phyloP scores from a whole-genome alignment of 2,329 filamentous ascomycete species.

The Rhinocladiella similis region DNA sequence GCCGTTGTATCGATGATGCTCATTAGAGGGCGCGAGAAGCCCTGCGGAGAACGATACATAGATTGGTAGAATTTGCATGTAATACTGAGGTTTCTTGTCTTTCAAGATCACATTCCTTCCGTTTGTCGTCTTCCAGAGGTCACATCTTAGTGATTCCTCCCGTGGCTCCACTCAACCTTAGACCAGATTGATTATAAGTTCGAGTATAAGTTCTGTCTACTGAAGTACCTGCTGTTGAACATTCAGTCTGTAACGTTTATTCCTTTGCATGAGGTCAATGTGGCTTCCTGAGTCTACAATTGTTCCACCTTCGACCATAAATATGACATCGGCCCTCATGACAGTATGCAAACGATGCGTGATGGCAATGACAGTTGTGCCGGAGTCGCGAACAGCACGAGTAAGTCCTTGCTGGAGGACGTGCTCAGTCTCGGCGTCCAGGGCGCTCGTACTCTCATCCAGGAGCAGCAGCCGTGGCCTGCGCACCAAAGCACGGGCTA shows the following conservation, averaged over 20 bases:
- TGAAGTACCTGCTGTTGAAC: slow-evolving; percentile 9
- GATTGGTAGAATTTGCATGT: no score
- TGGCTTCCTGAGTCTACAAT: slow-evolving; percentile 85
- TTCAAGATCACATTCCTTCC: no score
- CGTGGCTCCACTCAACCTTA: no score
- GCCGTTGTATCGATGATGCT: no score
- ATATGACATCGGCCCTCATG: slow-evolving; percentile 74
- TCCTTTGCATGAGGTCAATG: slow-evolving; percentile 65
- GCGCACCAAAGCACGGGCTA: slow-evolving; percentile 58
- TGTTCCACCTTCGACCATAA: slow-evolving; percentile 62
- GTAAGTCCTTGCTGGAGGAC: slow-evolving; percentile 46
- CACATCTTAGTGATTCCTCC: no score
- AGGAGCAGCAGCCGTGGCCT: slow-evolving; percentile 58
- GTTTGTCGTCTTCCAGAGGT: no score
- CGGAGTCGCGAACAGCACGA: slow-evolving; percentile 53
- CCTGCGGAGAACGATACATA: no score
- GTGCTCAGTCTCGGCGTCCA: slow-evolving; percentile 56
- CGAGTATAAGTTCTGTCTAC: no score
- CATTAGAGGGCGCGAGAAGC: no score
- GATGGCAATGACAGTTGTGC: slow-evolving; percentile 43
- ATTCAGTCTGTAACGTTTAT: slow-evolving; percentile 62
- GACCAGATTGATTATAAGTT: no score
- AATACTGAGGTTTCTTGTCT: no score
- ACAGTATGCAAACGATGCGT: slow-evolving; percentile 45
- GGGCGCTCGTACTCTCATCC: slow-evolving; percentile 61